Conservation (phyloP, 1,139 yeast genomes). For the Saccharomyces hybrid region DNA sequence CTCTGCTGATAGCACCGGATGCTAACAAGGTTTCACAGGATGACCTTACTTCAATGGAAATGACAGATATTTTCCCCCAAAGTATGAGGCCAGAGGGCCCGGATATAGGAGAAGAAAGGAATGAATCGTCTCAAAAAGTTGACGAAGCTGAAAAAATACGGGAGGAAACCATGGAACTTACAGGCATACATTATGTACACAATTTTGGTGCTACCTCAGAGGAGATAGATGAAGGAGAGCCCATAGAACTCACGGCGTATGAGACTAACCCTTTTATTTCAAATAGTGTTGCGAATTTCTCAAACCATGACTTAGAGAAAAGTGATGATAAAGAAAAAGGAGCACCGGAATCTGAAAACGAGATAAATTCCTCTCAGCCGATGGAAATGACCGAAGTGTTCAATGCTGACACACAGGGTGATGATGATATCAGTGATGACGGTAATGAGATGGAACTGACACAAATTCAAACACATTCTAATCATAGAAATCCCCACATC, state of each 20-base stretch:
- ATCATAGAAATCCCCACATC: neutral
- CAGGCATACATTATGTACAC: constrained; percentile 6
- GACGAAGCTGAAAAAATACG: neutral
- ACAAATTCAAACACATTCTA: constrained; percentile 2
- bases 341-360: neutral
- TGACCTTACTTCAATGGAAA: neutral
- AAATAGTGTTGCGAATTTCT: neutral
- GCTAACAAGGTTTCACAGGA: neutral
- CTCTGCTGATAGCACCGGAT: neutral
- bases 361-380: constrained; percentile 8
- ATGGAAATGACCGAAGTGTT: constrained; percentile 14
- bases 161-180: constrained; percentile 19
- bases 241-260: neutral
- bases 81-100: neutral
- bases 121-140: neutral
- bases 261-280: neutral
- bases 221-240: neutral
- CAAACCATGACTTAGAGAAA: neutral
- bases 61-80: neutral
- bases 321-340: neutral
- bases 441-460: constrained; percentile 6
- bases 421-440: constrained; percentile 1
- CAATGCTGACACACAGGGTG: neutral
- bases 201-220: constrained; percentile 1
- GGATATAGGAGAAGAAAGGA: neutral